Evolutionary conservation across 2,329 filamentous ascomycete species (phyloP).

Genomic region (Volutella citrinella): DNA sequence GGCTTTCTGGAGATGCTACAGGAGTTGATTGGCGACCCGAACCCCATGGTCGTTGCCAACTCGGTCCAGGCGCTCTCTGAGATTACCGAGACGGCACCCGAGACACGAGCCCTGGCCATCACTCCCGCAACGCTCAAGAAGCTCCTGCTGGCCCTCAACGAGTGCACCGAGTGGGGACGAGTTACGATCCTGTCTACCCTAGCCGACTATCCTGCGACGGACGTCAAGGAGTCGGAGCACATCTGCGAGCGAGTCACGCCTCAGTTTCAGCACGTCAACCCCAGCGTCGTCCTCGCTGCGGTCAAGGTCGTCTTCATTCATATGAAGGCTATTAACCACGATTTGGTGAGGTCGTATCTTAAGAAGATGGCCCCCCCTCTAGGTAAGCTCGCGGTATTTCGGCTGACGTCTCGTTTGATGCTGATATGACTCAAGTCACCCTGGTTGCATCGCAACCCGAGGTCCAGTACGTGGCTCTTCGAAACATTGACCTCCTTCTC

Average conservation of each 20-base stretch:
- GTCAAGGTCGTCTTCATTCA: slow-evolving; percentile 98
- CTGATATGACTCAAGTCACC: too few relatives aligned
- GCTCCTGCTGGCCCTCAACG: slow-evolving; percentile 91
- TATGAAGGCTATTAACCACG: slow-evolving; percentile 79
- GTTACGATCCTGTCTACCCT: slow-evolving; percentile 90
- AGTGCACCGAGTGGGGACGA: slow-evolving; percentile 97
- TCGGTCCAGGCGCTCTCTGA: slow-evolving; percentile 91
- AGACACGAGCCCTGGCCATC: slow-evolving; percentile 82
- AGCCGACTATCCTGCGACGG: slow-evolving; percentile 81
- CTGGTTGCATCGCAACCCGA: slow-evolving; percentile 93
- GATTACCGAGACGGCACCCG: slow-evolving; percentile 85
- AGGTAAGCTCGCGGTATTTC: slow-evolving; percentile 62
- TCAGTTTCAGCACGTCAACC: slow-evolving; percentile 98
- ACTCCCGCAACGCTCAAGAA: slow-evolving; percentile 86
- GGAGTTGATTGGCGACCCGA: slow-evolving; percentile 94
- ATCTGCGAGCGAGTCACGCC: slow-evolving; percentile 95
- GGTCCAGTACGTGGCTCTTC: slow-evolving; percentile 93
- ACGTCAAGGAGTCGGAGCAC: slow-evolving; percentile 94
- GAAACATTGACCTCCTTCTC: slow-evolving; percentile 93
- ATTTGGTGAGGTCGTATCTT: slow-evolving; percentile 79
- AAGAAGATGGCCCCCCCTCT: slow-evolving; percentile 99
- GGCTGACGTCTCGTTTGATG: too few relatives aligned
- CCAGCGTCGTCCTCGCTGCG: slow-evolving; percentile 93
- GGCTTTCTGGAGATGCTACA: slow-evolving; percentile 92
- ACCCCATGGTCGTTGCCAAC: slow-evolving; percentile 99